These are phyloP conservation scores for Solanum bulbocastanum DNA, from an alignment of 257 asterid genomes.

Conservation along the genomic window DNA sequence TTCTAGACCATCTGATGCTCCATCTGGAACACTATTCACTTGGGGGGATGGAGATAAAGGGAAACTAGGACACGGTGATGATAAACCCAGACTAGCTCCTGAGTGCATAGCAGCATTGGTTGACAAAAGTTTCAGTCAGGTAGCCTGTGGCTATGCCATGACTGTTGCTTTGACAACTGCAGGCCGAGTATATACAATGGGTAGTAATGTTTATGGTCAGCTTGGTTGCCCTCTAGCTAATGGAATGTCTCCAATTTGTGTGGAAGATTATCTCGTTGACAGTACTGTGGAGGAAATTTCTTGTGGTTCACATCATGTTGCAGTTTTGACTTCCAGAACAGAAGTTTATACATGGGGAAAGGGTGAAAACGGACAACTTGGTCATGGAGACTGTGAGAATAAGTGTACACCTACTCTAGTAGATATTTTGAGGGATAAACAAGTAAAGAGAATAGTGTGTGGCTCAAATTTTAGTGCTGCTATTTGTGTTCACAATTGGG, in stretches of 20 bases:
- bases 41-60: conserved; percentile 92
- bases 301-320: conserved; percentile 76
- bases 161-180: conserved; percentile 50
- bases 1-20: conserved; percentile 12
- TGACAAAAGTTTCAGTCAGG: conserved; percentile 31
- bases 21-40: conserved; percentile 59
- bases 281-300: conserved; percentile 60
- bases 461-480: conserved; percentile 77
- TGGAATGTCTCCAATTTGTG: conserved; percentile 39
- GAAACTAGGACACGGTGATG: conserved; percentile 60
- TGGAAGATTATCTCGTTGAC: conserved; percentile 34
- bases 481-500: conserved; percentile 69
- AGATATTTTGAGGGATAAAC: conserved; percentile 55
- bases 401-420: conserved; percentile 49
- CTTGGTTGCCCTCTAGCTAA: conserved; percentile 23
- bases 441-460: conserved; percentile 58
- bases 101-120: conserved; percentile 34
- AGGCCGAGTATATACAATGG: conserved; percentile 77
- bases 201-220: conserved; percentile 36
- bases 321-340: conserved; percentile 54
- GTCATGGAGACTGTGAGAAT: conserved; percentile 66
- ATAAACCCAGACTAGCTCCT: conserved; percentile 36
- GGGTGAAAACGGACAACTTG: conserved; percentile 71
- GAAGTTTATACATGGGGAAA: conserved; percentile 93
- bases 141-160: conserved; percentile 56